Percentiles rank a stretch among this genome's conserved stretches.
phyloP scores from a whole-genome alignment of 495 filamentous ascomycete genomes.

The Penicillium salamii region DNA sequence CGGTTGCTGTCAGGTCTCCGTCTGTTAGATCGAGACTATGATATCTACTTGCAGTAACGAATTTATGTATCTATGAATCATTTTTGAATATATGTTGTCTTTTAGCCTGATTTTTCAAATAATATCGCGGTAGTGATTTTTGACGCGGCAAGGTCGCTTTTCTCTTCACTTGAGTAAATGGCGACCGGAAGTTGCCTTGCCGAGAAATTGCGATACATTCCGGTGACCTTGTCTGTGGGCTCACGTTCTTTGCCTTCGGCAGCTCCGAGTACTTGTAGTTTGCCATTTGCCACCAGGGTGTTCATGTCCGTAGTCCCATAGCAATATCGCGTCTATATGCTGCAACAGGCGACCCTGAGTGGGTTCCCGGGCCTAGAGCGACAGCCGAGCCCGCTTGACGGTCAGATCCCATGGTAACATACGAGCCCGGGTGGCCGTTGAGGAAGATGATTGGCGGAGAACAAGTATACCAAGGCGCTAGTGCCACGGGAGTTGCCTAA shows the following conservation, averaged over 20 bases:
- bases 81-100: too few relatives aligned
- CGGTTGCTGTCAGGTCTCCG: slow-evolving; percentile 2
- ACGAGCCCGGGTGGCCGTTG: neutral
- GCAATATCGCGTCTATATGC: neutral
- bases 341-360: neutral
- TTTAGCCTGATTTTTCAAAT: too few relatives aligned
- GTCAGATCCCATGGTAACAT: neutral
- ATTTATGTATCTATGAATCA: neutral
- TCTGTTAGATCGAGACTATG: slow-evolving; percentile 12
- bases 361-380: neutral
- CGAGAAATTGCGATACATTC: too few relatives aligned
- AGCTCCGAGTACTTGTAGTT: too few relatives aligned
- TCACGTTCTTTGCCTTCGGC: too few relatives aligned
- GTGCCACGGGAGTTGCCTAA: neutral
- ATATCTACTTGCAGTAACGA: neutral
- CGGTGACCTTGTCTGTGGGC: too few relatives aligned
- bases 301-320: too few relatives aligned
- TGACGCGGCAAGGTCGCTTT: too few relatives aligned
- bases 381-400: neutral
- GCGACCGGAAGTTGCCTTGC: too few relatives aligned
- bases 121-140: too few relatives aligned
- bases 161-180: too few relatives aligned
- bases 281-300: too few relatives aligned
- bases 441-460: neutral
- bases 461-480: neutral